Percentiles rank a stretch among this genome's conserved stretches.
Conservation (phyloP, 257 asterid genomes). For the Solanum sejunctum region DNA sequence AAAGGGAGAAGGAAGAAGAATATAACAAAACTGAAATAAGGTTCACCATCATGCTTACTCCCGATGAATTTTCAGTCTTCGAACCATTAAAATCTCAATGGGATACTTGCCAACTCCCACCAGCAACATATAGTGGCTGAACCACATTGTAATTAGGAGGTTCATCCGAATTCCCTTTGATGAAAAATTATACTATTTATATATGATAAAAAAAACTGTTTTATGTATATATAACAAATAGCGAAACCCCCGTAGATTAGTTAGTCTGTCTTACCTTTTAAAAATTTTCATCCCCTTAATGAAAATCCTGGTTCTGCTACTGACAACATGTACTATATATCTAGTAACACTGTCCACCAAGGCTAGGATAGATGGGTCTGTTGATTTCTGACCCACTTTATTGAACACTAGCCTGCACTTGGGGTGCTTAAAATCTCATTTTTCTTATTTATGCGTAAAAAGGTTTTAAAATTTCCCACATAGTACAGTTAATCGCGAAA, state of each 20-base stretch:
- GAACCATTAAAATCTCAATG: not conserved
- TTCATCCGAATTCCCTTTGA: no score
- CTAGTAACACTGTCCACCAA: not conserved
- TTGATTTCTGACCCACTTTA: not conserved
- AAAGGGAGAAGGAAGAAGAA: not conserved
- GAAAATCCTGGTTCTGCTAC: no score
- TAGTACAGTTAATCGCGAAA: not conserved
- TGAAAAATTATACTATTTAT: no score
- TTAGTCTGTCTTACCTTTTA: no score
- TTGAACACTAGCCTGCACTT: not conserved
- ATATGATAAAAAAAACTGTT: no score
- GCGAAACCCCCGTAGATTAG: no score
- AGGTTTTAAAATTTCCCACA: not conserved
- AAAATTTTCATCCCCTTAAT: no score
- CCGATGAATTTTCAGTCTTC: not conserved
- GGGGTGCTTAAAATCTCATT: not conserved
- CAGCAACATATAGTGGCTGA: no score
- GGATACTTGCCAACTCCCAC: not conserved
- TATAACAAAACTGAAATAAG: not conserved
- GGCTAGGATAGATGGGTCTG: no score
- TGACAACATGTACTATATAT: not conserved
- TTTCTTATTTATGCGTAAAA: not conserved
- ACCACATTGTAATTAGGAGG: no score
- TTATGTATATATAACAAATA: no score
- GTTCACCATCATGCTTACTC: not conserved